Conservation (phyloP, 768 basidiomycete species). For the Ramaria sp. region DNA sequence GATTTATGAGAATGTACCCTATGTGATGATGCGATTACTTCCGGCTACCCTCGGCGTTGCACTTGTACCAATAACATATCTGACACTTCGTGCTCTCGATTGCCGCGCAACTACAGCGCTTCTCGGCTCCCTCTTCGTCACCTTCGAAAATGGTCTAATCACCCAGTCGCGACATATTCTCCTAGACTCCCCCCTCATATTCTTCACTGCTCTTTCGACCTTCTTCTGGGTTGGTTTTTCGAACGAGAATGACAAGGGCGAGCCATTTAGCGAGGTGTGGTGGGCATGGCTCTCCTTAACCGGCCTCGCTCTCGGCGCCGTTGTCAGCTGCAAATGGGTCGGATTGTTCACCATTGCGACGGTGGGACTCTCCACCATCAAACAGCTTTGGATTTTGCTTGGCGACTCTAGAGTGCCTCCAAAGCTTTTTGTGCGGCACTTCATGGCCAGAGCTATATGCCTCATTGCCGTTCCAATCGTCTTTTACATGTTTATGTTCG, state of each 20-base stretch:
- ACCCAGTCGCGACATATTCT: constrained; percentile 96
- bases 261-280: constrained; percentile 79
- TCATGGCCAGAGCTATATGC: constrained; percentile 81
- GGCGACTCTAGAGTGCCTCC: constrained; percentile 79
- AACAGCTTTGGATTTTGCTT: constrained; percentile 81
- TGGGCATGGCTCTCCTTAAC: constrained; percentile 88
- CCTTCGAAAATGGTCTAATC: constrained; percentile 92
- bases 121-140: constrained; percentile 82
- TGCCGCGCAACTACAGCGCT: constrained; percentile 88
- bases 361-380: constrained; percentile 72
- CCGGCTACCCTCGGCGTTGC: constrained; percentile 84
- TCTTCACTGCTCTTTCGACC: constrained; percentile 87
- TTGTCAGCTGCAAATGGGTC: constrained; percentile 95
- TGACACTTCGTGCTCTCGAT: constrained; percentile 87
- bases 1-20: constrained; percentile 79
- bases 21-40: constrained; percentile 95
- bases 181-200: constrained; percentile 94
- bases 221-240: constrained; percentile 87
- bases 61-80: constrained; percentile 83
- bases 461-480: constrained; percentile 74
- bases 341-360: constrained; percentile 97
- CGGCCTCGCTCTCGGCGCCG: constrained; percentile 85
- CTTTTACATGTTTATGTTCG: constrained; percentile 97
- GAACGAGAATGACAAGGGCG: constrained; percentile 71
- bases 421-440: constrained; percentile 69